Base-by-base conservation (phyloP, 192 early-diverging fungal species). In the Coemansia interrupta region DNA sequence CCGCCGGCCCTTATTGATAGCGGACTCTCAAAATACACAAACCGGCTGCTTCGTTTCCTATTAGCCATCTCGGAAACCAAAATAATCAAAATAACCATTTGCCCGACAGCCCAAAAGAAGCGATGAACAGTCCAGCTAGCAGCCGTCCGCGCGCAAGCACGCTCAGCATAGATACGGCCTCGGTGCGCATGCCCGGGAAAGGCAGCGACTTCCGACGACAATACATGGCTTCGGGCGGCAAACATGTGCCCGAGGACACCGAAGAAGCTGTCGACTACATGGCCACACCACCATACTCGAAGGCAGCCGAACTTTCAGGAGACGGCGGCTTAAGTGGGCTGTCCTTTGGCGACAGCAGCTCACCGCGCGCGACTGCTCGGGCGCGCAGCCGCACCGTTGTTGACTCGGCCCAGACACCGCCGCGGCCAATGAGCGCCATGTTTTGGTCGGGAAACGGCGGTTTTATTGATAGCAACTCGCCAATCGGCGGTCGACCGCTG, bases 351-450 rank as follows among this genome's bases (percentile, higher is more conserved):
- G 22, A 45, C 46, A 36, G 32, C 32, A 6, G 28, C n/a, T 18
- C 29, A 50, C 54, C 51, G 36, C 30, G 29, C 30, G 39, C 48
- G 4, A 29, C 48, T 4, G 55, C 72, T 20, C 70, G 77, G 12
- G 51, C 39, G 7, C 77, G 77, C 43, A 80, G 77, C 52, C 62
- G 68, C 45, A 80, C 77, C 0, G 58, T 70, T n/a, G 77, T 67
- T 2, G 62, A 60, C 18, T 49, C 51, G 32, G 29, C 41, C 20
- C 62, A 11, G 53, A 63, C 63, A 12, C 54, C 51, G 24, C 30
- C 41, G 32, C 62, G 15, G 48, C 66, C 63, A 20, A 42, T 39
- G 51, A 66, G 60, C 45, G 49, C 55, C n/a, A 45, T 67, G 54
- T 22, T 66, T 23, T 46, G 39, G 47, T 5, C 38, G 7, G 52